Base-by-base conservation (phyloP, 306 rosid genomes). In the Sicyos baderoa region DNA sequence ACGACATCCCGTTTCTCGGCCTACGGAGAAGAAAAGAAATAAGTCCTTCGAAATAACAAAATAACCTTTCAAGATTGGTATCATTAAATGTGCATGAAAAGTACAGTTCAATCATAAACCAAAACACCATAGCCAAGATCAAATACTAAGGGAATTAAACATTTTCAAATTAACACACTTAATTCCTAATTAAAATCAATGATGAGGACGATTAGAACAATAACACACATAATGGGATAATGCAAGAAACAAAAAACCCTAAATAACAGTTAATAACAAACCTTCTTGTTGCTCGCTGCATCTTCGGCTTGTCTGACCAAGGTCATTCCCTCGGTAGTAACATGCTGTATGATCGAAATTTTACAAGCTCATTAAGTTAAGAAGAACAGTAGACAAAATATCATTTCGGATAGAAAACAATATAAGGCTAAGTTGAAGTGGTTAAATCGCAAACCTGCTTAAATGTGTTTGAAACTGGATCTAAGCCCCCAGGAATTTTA, bases 261-360 rank as follows among this genome's bases (percentile, higher is more conserved):
- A 7, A 40, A 40, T 54, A 11, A 56, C 56, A 52, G 48, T 76
- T 48, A 76, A 56, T 68, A 52, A 79, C 54, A 32, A 35, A 89
- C 98, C 96, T 85, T 92, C 80, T 82, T 92, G 81, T 75, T 92
- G 79, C 95, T 89, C 57, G 95, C 98, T 65, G 95, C 95, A 83
- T 92, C 98, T 83, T 89, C 96, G 8, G 98, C 98, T 66, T 72
- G 96, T 85, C 87, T 92, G 80, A 92, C 95, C 81, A 92, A 84
- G 61, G 95, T 86, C 78, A 86, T 92, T 56, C 96, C 98, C 84
- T 89, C 95, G 37, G 95, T 75, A 73, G 95, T 89, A 42, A 92
- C 90, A 86, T 92, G 95, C 98, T 92, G 94, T 58, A 76, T 59
- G 54, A 72, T 55, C 67, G 27, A 54, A 79, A 66, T 42, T 64